phyloP scores from a whole-genome alignment of 306 rosid genomes.

The Cyamopsis tetragonoloba region DNA sequence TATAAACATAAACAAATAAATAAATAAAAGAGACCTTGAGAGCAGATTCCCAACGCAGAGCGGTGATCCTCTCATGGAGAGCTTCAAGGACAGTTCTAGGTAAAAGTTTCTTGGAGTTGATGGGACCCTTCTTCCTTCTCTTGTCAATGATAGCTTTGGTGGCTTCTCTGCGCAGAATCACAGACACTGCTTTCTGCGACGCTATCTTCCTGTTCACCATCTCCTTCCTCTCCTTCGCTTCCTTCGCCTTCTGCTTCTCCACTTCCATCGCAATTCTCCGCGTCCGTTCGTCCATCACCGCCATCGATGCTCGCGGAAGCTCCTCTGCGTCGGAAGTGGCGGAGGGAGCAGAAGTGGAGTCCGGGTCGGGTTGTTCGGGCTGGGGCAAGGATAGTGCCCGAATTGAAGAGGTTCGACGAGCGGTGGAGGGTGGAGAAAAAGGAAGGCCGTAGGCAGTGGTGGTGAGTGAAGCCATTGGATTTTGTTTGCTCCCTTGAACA shows the following conservation, averaged over 20 bases:
- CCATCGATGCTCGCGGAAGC: not conserved
- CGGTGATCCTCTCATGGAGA: constrained; percentile 68
- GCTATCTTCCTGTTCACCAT: constrained; percentile 65
- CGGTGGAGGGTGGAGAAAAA: constrained; percentile 14
- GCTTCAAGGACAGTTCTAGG: constrained; percentile 89
- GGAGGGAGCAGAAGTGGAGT: not conserved
- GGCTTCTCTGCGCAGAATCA: constrained; percentile 79
- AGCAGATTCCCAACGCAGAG: constrained; percentile 91
- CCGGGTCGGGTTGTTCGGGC: not conserved
- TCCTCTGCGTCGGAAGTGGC: not conserved
- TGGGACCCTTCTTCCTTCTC: constrained; percentile 69
- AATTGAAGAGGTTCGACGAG: constrained; percentile 10
- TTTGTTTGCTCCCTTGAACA: not conserved
- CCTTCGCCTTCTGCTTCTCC: constrained; percentile 46
- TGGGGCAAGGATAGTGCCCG: not conserved
- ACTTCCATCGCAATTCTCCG: constrained; percentile 33
- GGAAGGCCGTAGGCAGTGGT: constrained; percentile 17
- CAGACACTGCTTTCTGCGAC: constrained; percentile 80
- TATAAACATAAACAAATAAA: too few species aligned
- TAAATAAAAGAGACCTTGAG: constrained; percentile 56
- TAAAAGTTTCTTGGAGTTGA: constrained; percentile 70
- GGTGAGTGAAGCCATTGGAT: constrained; percentile 47
- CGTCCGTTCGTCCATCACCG: constrained; percentile 27
- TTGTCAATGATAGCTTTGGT: constrained; percentile 76
- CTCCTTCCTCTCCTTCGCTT: constrained; percentile 66